A percentile compares a stretch with the other conserved stretches of the same genome.
Conservation (phyloP, 495 filamentous ascomycete species). For the Apodospora peruviana region DNA sequence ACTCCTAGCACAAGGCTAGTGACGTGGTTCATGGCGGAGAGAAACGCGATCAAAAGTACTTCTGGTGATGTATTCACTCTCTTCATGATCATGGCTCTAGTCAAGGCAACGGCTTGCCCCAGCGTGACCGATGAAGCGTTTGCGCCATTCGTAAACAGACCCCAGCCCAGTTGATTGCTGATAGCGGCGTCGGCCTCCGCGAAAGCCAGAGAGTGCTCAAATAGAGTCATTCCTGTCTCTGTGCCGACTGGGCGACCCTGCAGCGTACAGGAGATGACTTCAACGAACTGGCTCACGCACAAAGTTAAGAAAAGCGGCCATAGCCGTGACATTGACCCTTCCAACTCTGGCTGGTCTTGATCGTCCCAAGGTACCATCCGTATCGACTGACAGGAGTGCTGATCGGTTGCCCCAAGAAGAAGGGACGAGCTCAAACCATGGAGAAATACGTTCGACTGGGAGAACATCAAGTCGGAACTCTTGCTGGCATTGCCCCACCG, state of each 20-base stretch:
- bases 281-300: conserved; percentile 80
- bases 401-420: conserved; percentile 62
- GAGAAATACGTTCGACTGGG: conserved; percentile 61
- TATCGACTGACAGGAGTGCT: conserved; percentile 64
- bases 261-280: conserved; percentile 81
- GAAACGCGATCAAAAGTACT: conserved; percentile 74
- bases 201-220: conserved; percentile 94
- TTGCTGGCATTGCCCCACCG: conserved; percentile 69
- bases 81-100: conserved; percentile 51
- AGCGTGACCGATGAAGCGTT: conserved; percentile 35
- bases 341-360: conserved; percentile 37
- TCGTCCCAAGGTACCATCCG: conserved; percentile 56
- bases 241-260: conserved; percentile 73
- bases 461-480: conserved; percentile 65
- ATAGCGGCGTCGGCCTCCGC: conserved; percentile 90
- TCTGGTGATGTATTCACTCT: conserved; percentile 80
- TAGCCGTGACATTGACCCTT: conserved; percentile 73
- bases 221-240: conserved; percentile 93
- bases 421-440: conserved; percentile 62
- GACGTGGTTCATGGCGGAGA: conserved; percentile 87
- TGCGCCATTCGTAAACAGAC: conserved; percentile 45
- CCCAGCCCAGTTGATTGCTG: conserved; percentile 65
- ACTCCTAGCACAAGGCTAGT: conserved; percentile 78
- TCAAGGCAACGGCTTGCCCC: conserved; percentile 41
- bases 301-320: conserved; percentile 85